A percentile compares a stretch with the other conserved stretches of the same genome.
Conservation (phyloP, 2,329 filamentous ascomycete species). For the Fusarium foetens region DNA sequence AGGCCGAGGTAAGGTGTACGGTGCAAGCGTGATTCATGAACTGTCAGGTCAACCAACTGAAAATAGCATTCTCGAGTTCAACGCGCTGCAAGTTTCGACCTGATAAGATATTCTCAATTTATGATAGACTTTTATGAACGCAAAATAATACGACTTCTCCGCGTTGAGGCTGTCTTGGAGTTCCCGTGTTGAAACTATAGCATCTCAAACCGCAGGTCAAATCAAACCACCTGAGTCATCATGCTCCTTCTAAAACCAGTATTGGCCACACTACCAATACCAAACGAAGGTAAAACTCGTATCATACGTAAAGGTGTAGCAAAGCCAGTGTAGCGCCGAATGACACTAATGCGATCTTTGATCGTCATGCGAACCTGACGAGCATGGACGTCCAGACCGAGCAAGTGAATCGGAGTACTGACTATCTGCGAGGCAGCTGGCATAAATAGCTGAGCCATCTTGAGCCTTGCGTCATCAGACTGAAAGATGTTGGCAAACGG, state of each 20-base stretch:
- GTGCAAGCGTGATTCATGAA: neutral
- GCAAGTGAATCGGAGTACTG: conserved; percentile 41
- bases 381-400: conserved; percentile 38
- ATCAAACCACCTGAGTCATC: conserved; percentile 26
- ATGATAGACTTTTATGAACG: neutral
- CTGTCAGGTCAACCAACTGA: neutral
- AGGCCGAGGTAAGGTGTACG: fast-evolving
- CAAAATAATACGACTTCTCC: neutral
- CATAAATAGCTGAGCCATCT: conserved; percentile 39
- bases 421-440: conserved; percentile 39
- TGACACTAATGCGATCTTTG: conserved; percentile 25
- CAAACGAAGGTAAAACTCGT: conserved; percentile 36
- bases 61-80: fast-evolving
- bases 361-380: conserved; percentile 30
- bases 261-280: conserved; percentile 41
- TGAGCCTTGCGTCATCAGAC: conserved; percentile 39
- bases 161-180: conserved; percentile 34
- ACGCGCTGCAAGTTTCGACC: fast-evolving
- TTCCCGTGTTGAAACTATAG: conserved; percentile 27
- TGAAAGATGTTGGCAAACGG: conserved; percentile 34
- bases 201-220: neutral
- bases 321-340: conserved; percentile 25
- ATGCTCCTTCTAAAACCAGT: conserved; percentile 38
- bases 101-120: neutral
- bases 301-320: conserved; percentile 42